These are phyloP conservation scores for Fremontodendron californicum DNA, from an alignment of 345 rosid genomes.

Conservation along the genomic window DNA sequence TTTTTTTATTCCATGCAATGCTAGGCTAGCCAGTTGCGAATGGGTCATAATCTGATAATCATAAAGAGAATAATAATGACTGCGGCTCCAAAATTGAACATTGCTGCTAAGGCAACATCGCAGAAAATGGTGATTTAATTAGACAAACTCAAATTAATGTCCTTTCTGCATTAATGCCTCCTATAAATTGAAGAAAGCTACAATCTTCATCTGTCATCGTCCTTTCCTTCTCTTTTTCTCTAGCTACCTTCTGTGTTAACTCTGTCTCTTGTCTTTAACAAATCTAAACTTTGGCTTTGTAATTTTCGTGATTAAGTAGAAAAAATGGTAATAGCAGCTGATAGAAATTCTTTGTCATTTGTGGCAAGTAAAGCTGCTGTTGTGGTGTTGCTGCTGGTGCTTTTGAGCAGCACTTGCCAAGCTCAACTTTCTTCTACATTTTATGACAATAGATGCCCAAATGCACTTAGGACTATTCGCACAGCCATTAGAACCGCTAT, in stretches of 20 bases:
- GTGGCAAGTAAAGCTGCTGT: not conserved
- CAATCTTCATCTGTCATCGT: not conserved
- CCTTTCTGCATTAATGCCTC: too few relatives aligned
- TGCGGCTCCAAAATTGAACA: not conserved
- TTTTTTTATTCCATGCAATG: not conserved
- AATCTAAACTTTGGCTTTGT: not conserved
- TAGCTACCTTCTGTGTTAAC: too few relatives aligned
- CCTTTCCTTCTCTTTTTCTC: not conserved
- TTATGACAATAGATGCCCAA: slow-evolving; percentile 42
- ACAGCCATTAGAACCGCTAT: slow-evolving; percentile 27
- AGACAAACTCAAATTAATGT: too few relatives aligned
- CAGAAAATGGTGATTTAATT: too few relatives aligned
- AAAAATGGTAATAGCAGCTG: not conserved
- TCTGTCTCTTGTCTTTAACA: not conserved
- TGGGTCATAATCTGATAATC: not conserved
- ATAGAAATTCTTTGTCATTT: not conserved
- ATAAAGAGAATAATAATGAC: not conserved
- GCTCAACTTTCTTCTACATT: slow-evolving; percentile 47
- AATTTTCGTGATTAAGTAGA: not conserved
- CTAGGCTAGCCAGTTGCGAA: not conserved
- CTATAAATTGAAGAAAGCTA: not conserved
- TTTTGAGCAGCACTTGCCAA: slow-evolving; percentile 11
- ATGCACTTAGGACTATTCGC: slow-evolving; percentile 38
- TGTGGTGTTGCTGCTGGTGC: not conserved
- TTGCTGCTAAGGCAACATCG: not conserved